phyloP scores from a whole-genome alignment of 2,329 filamentous ascomycete genomes.

The Scortechinia acanthostroma region DNA sequence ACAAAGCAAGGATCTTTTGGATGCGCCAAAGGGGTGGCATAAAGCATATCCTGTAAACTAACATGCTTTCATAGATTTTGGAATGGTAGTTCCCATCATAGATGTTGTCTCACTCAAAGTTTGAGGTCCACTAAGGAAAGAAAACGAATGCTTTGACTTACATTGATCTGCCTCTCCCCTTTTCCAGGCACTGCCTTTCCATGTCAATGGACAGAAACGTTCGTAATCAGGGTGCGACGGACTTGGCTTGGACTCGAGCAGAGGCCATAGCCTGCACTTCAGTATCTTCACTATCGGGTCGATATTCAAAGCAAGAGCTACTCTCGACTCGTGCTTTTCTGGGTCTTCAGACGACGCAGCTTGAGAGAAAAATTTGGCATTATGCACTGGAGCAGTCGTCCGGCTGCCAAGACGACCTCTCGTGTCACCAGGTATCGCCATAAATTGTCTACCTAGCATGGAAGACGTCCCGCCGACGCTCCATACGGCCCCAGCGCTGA shows the following conservation, averaged over 20 bases:
- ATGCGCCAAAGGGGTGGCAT: too few species aligned
- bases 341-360: not conserved
- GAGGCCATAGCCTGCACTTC: not conserved
- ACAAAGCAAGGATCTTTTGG: not conserved
- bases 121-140: conserved; percentile 27
- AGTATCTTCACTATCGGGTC: not conserved
- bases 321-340: not conserved
- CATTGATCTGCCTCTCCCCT: not conserved
- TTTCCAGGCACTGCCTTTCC: not conserved
- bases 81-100: too few species aligned
- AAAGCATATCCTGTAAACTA: too few species aligned
- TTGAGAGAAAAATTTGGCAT: not conserved
- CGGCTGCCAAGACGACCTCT: not conserved
- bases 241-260: not conserved
- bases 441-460: not conserved
- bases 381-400: not conserved
- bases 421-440: not conserved
- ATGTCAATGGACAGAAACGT: not conserved
- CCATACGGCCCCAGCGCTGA: not conserved
- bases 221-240: not conserved
- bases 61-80: too few species aligned
- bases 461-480: not conserved
- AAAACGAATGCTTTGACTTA: conserved; percentile 12
- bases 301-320: not conserved
- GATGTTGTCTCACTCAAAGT: not conserved